Evolutionary conservation across 2,329 filamentous ascomycete species (phyloP), one percentile per base, ranked within the genome.

Genomic region (Lasiodiplodia sp.): DNA sequence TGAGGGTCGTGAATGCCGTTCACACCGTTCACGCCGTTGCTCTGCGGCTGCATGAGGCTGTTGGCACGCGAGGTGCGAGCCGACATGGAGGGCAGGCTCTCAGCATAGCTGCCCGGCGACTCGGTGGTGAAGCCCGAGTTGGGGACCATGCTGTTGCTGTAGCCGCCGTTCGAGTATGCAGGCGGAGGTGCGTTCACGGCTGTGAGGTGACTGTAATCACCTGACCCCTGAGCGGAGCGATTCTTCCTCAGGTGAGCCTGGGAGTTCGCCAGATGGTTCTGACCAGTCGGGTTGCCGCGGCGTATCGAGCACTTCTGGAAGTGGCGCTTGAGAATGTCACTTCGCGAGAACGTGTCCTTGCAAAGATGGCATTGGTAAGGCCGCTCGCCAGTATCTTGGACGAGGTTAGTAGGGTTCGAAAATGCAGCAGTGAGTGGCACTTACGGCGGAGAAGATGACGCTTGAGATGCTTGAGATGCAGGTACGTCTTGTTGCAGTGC

Each of bases 241-340:
- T 79, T 79, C 83, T 94, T 94, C 85, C 94, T 95, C 77, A 96
- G 87, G 81, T 96, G 93, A 72, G 92, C 92, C 81, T 95, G 92
- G 44, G 94, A 93, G 82, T 97, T 94, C 74, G 94, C 96, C 81
- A 99, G 83, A 83, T 99, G 96, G 77, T 92, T 97, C 71, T 93
- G 93, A 74, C 94, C 94, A 18, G 94, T 97, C 67, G 96, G 95
- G 82, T 98, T 98, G 69, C 96, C 96, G 78, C 96, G 91, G 76
- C 96, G 91, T 72, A 97, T 93, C 49, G 96, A 97, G 84, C 96
- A 99, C 85, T 99, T 99, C 82, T 97, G 94, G 83, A 98, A 99
- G 83, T 99, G 96, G 72, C 96, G 93, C 86, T 99, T 99, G 76
- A 99, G 85, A 73, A 99, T 98, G 79, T 99, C 96, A 86, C 94